Base-by-base conservation (phyloP, 2,329 filamentous ascomycete genomes). In the Xylaria sp. region DNA sequence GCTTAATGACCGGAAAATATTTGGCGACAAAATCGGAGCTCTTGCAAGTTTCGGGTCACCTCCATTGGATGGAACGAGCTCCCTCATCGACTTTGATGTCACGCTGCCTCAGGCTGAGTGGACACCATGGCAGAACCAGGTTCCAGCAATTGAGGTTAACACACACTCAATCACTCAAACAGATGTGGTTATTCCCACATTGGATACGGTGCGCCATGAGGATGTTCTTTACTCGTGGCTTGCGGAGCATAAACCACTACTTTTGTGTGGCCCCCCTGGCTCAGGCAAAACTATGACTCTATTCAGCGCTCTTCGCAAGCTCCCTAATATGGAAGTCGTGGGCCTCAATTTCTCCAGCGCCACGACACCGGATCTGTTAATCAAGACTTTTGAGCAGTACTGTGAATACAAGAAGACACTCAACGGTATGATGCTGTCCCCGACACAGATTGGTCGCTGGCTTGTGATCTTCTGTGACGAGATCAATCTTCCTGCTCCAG, bases 251-350 rank as follows among this genome's bases (percentile, higher is more conserved):
- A 99, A 99, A 80, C 95, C 96, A 11, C 83, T 99, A 17, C 82
- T 99, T 54, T 89, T 99, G 15, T 99, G 95, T 75, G 96, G 95
- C 76, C 96, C 95, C 74, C 95, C 95, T 60, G 95, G 95, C 80
- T 99, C 95, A 53, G 95, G 95, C 83, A 99, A 99, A 82, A 99
- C 95, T 4, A 99, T 99, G 95, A 99, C 95, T 10, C 82, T 99
- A 11, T 99, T 99, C 81, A 97, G 94, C 74, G 95, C 95, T 33
- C 86, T 99, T 55, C 90, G 95, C 67, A 99, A 99, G 78, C 83
- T 99, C 60, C 94, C 94, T 3, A 97, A 97, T 75, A 97, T 99
- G 93, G 95, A 99, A 78, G 93, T 97, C 60, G 96, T 99, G 31
- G 95, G 95, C 49, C 91, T 99, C 75, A 99, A 99, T 79, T 99